Evolutionary conservation across 2,329 filamentous ascomycete genomes (phyloP).

Genomic region (Coniella vitis): DNA sequence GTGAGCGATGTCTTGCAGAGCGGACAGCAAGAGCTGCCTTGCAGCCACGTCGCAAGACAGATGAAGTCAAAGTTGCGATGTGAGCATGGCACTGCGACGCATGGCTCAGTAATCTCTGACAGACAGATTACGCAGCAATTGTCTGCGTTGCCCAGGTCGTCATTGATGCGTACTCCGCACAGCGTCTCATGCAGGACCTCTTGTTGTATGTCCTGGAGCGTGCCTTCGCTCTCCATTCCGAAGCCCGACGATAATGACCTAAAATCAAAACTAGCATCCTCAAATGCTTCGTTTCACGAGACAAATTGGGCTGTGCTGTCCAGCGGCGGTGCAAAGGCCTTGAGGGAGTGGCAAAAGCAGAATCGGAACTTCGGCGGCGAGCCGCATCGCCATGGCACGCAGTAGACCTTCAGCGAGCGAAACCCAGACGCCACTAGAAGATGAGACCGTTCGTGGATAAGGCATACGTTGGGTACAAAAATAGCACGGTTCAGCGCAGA

Average conservation of each 20-base stretch:
- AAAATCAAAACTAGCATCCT: background rate
- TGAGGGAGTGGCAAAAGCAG: too few relatives aligned
- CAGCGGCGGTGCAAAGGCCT: too few relatives aligned
- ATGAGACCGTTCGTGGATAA: too few relatives aligned
- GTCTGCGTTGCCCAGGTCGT: slow-evolving; percentile 10
- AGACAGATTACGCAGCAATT: slow-evolving; percentile 81
- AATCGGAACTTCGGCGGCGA: too few relatives aligned
- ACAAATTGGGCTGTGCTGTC: too few relatives aligned
- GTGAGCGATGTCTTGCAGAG: slow-evolving; percentile 59
- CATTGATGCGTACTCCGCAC: slow-evolving; percentile 27
- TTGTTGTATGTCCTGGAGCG: slow-evolving; percentile 29
- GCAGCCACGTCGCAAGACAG: slow-evolving; percentile 77
- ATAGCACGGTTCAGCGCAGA: too few relatives aligned
- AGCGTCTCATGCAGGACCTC: slow-evolving; percentile 39
- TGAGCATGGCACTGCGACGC: slow-evolving; percentile 66
- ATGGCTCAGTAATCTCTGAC: slow-evolving; percentile 64
- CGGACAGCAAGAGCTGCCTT: slow-evolving; percentile 66
- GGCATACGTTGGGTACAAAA: too few relatives aligned
- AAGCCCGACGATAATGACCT: background rate
- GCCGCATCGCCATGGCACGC: too few relatives aligned
- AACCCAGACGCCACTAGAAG: too few relatives aligned
- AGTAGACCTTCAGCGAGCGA: too few relatives aligned
- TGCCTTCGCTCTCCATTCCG: slow-evolving; percentile 1
- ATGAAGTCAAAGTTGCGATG: slow-evolving; percentile 80
- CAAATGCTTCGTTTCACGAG: background rate